Evolutionary conservation across 2,329 filamentous ascomycete genomes (phyloP).

Genomic region (Diaporthe destruens): DNA sequence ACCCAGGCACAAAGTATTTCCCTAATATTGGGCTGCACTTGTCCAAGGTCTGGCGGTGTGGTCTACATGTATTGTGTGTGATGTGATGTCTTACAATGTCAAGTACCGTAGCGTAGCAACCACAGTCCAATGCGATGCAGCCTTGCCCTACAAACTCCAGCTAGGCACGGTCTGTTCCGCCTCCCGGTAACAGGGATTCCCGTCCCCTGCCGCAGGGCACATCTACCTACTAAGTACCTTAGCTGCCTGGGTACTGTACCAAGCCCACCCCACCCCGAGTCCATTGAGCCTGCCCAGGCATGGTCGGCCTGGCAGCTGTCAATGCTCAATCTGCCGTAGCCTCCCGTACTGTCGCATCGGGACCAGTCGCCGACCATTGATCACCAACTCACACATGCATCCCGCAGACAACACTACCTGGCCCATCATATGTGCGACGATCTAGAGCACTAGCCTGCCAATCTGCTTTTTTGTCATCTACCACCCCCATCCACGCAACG

Average conservation of each 20-base stretch:
- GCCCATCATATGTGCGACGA: conserved; percentile 18
- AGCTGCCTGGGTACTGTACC: neutral
- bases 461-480: conserved; percentile 32
- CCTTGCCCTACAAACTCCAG: neutral
- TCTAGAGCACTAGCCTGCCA: conserved; percentile 17
- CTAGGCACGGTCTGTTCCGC: conserved; percentile 1
- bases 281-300: conserved; percentile 21
- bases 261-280: conserved; percentile 10
- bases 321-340: conserved; percentile 22
- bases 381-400: conserved; percentile 9
- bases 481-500: conserved; percentile 17
- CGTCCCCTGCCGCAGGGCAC: neutral
- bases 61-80: too few relatives aligned
- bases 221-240: neutral
- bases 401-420: conserved; percentile 9
- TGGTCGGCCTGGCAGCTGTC: conserved; percentile 15
- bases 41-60: too few relatives aligned
- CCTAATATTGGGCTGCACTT: too few relatives aligned
- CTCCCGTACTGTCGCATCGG: conserved; percentile 27
- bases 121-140: neutral
- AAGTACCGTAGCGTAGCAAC: neutral
- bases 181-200: conserved; percentile 8
- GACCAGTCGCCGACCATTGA: neutral
- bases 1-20: too few relatives aligned
- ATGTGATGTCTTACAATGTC: neutral